Evolutionary conservation across 2,329 filamentous ascomycete species (phyloP).

Genomic region (Venturia nashicola): DNA sequence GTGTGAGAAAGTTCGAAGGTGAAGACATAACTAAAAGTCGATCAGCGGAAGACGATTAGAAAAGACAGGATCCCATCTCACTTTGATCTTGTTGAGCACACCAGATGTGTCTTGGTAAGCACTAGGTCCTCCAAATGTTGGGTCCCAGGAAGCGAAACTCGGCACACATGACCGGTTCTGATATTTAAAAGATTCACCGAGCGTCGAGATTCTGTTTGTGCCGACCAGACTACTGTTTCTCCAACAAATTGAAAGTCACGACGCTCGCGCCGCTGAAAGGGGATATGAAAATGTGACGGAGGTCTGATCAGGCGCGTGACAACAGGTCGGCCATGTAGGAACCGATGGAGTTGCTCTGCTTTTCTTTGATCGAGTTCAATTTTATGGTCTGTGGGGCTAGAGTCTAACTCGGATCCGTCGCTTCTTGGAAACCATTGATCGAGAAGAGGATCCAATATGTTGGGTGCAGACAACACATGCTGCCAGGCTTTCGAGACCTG

Average conservation of each 20-base stretch:
- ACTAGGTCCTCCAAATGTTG: background rate
- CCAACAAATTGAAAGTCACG: background rate
- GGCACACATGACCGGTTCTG: background rate
- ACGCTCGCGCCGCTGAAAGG: background rate
- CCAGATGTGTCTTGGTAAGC: background rate
- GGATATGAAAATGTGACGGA: background rate
- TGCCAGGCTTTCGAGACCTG: background rate
- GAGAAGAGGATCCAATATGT: background rate
- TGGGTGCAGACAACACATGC: background rate
- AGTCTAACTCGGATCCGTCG: background rate
- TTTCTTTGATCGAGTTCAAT: background rate
- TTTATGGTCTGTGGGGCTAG: background rate
- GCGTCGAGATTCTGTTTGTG: background rate
- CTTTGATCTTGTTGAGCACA: slow-evolving; percentile 1
- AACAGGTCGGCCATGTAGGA: background rate
- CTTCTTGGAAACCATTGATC: background rate
- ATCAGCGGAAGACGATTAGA: background rate
- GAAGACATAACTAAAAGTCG: background rate
- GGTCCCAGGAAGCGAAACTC: background rate
- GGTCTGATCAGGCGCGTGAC: background rate
- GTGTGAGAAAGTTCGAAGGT: background rate
- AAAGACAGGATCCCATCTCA: background rate
- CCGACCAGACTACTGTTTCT: background rate
- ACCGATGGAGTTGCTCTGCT: slow-evolving; percentile 1
- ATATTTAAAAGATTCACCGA: background rate